phyloP scores from a whole-genome alignment of 1,284 basidiomycete species.

The Mycosarcoma mackinlayi region DNA sequence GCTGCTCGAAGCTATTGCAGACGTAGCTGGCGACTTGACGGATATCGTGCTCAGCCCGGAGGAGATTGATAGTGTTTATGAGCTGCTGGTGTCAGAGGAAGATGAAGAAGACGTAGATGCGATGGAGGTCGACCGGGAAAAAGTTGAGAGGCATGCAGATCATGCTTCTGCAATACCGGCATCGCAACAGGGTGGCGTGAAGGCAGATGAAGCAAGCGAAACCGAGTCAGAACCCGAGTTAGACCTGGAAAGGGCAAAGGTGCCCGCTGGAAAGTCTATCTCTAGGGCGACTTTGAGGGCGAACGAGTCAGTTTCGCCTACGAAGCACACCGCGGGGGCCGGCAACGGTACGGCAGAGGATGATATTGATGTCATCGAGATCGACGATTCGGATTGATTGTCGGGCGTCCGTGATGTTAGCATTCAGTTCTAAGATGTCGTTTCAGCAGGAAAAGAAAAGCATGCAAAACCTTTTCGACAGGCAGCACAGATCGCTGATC shows the following conservation, averaged over 20 bases:
- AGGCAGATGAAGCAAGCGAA: slow-evolving; percentile 21
- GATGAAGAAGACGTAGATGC: slow-evolving; percentile 25
- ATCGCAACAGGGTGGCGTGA: background rate
- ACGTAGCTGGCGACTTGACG: slow-evolving; percentile 55
- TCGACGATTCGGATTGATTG: slow-evolving; percentile 39
- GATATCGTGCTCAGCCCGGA: slow-evolving; percentile 59
- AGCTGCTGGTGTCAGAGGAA: slow-evolving; percentile 45
- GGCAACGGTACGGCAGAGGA: background rate
- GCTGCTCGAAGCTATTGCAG: slow-evolving; percentile 52
- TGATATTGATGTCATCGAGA: slow-evolving; percentile 28
- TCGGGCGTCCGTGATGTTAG: background rate
- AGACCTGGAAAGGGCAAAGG: background rate
- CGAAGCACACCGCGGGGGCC: slow-evolving; percentile 4
- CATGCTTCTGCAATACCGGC: background rate
- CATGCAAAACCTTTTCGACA: too few relatives aligned
- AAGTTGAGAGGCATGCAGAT: background rate
- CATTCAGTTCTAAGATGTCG: background rate
- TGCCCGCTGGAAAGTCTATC: background rate
- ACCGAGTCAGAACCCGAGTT: slow-evolving; percentile 42
- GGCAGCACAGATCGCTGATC: too few relatives aligned
- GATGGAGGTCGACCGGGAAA: slow-evolving; percentile 22
- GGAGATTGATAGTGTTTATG: slow-evolving; percentile 58
- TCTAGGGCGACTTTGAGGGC: slow-evolving; percentile 3
- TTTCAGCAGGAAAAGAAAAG: too few relatives aligned
- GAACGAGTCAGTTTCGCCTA: slow-evolving; percentile 15